phyloP scores from a whole-genome alignment of 805 yeast genomes.

The Starmerella potacharoeniae region DNA sequence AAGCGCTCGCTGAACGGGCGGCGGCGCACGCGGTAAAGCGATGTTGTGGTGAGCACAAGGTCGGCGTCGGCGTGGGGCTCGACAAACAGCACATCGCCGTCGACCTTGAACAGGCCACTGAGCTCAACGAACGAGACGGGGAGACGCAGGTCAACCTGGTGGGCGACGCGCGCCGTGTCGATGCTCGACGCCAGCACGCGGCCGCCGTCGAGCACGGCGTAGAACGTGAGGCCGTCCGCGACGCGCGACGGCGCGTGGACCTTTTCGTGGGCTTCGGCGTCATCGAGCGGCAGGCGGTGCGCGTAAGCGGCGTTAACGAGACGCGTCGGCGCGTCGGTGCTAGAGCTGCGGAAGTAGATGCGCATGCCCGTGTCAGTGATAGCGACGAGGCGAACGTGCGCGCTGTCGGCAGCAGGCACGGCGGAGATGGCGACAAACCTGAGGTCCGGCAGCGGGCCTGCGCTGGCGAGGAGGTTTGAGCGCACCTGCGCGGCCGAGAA shows the following conservation, averaged over 20 bases:
- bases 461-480: not conserved
- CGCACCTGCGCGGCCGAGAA: constrained; percentile 5
- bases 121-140: constrained; percentile 29
- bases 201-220: not conserved
- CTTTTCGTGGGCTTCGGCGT: not conserved
- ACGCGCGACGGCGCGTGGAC: not conserved
- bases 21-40: constrained; percentile 64
- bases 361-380: constrained; percentile 20
- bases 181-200: constrained; percentile 41
- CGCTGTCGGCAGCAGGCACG: constrained; percentile 4
- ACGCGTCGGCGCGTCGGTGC: not conserved
- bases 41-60: constrained; percentile 71
- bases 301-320: constrained; percentile 6
- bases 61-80: constrained; percentile 58
- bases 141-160: constrained; percentile 41
- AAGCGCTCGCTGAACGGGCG: constrained; percentile 72
- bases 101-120: constrained; percentile 45
- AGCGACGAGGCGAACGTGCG: constrained; percentile 17
- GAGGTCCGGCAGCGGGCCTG: not conserved
- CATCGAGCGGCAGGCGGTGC: constrained; percentile 8
- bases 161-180: constrained; percentile 67
- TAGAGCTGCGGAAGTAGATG: constrained; percentile 16
- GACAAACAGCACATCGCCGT: constrained; percentile 54
- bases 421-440: constrained; percentile 16
- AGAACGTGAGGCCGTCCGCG: constrained; percentile 1